Conservation (phyloP, 2,329 filamentous ascomycete species). For the Sclerotinia spermophila region DNA sequence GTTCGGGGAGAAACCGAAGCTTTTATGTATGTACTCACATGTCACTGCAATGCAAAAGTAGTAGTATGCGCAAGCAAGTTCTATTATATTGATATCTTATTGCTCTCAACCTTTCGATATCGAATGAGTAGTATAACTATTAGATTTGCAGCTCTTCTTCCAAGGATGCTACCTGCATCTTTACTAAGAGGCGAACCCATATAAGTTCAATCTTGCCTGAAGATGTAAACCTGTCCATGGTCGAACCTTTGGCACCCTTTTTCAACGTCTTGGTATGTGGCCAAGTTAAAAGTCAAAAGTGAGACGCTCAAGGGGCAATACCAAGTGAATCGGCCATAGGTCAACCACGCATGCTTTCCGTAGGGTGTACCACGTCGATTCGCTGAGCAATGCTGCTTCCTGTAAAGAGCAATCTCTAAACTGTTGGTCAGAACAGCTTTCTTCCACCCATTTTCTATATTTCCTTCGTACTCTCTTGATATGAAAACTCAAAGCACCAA, state of each 20-base stretch:
- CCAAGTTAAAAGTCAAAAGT: background rate
- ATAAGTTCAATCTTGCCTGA: background rate
- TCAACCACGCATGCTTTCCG: background rate
- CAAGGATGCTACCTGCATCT: background rate
- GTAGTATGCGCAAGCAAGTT: background rate
- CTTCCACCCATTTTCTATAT: background rate
- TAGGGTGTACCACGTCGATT: background rate
- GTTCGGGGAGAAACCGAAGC: background rate
- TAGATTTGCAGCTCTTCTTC: background rate
- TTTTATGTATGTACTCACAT: background rate
- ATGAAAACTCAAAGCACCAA: constrained; percentile 33
- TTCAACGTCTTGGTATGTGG: background rate
- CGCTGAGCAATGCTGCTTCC: background rate
- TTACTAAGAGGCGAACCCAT: background rate
- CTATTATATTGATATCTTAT: background rate
- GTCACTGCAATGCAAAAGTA: background rate
- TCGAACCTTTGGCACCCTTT: background rate
- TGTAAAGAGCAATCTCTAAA: background rate
- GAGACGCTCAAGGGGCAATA: background rate
- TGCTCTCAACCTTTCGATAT: background rate
- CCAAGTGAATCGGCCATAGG: background rate
- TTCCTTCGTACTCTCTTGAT: background rate
- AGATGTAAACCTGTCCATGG: background rate
- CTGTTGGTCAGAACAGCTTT: background rate
- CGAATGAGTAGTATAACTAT: background rate